phyloP scores from a whole-genome alignment of 495 filamentous ascomycete species.

The Aspergillus affinis region DNA sequence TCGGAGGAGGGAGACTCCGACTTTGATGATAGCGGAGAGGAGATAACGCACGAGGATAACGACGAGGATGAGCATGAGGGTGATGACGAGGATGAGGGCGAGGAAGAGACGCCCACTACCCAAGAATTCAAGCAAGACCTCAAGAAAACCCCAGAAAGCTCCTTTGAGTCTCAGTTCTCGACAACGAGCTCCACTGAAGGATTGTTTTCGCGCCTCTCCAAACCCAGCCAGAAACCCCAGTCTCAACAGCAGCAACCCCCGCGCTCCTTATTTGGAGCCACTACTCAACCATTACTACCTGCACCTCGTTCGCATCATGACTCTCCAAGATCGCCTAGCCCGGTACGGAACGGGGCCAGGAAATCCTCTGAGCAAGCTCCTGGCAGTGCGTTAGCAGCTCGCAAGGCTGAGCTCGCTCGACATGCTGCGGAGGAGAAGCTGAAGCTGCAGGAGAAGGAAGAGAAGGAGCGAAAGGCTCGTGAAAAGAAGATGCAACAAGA shows the following conservation, averaged over 20 bases:
- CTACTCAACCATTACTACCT: conserved; percentile 57
- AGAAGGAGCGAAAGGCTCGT: background rate
- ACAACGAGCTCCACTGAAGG: conserved; percentile 40
- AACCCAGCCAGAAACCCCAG: conserved; percentile 18
- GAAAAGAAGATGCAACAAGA: conserved; percentile 22
- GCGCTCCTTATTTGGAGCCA: conserved; percentile 64
- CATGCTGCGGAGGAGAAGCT: conserved; percentile 4
- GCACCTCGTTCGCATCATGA: conserved; percentile 43
- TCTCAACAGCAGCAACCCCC: conserved; percentile 17
- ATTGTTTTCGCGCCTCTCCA: conserved; percentile 40
- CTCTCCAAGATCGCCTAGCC: conserved; percentile 78
- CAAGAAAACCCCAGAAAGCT: conserved; percentile 63
- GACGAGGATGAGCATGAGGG: conserved; percentile 38
- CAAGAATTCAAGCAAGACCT: conserved; percentile 62
- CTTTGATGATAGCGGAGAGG: conserved; percentile 22
- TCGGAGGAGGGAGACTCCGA: conserved; percentile 36
- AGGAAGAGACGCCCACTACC: conserved; percentile 49
- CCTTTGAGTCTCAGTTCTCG: conserved; percentile 53
- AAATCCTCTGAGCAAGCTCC: conserved; percentile 42
- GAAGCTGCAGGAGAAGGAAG: background rate
- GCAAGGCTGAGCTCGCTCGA: conserved; percentile 43
- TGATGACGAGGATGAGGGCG: conserved; percentile 39
- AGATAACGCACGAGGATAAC: conserved; percentile 31
- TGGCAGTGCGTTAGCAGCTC: conserved; percentile 36
- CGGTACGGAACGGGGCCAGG: conserved; percentile 56